These are phyloP conservation scores for Hypoxylon intermedium DNA, from an alignment of 495 filamentous ascomycete genomes.

Conservation along the genomic window DNA sequence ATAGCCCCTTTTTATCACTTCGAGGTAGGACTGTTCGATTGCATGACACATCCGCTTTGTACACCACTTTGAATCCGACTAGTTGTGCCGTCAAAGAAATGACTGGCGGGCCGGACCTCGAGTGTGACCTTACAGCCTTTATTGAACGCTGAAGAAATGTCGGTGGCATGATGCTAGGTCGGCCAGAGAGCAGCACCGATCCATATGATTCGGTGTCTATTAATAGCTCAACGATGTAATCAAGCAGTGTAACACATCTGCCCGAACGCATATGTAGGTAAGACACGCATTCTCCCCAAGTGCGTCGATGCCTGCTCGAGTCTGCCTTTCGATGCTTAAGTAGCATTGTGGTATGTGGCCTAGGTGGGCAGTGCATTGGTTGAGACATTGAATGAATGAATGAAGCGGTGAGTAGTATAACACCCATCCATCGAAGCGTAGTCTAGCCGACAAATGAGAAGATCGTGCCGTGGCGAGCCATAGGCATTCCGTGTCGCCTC, in stretches of 20 bases:
- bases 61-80: not conserved
- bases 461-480: not conserved
- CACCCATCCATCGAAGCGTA: slow-evolving; percentile 3
- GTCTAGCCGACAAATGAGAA: slow-evolving; percentile 7
- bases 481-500: slow-evolving; percentile 1
- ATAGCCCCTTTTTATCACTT: slow-evolving; percentile 2
- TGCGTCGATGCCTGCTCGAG: not conserved
- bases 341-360: slow-evolving; percentile 23
- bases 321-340: slow-evolving; percentile 13
- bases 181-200: slow-evolving; percentile 8
- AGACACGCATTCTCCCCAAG: slow-evolving; percentile 19
- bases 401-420: slow-evolving; percentile 32
- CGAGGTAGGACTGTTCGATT: not conserved
- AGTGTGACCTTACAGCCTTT: slow-evolving; percentile 32
- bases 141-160: slow-evolving; percentile 18
- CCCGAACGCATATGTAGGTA: slow-evolving; percentile 32
- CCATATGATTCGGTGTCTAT: slow-evolving; percentile 32
- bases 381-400: slow-evolving; percentile 9
- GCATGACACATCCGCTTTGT: not conserved
- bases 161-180: slow-evolving; percentile 18
- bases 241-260: slow-evolving; percentile 32
- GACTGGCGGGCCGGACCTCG: not conserved
- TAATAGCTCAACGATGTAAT: slow-evolving; percentile 34
- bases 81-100: not conserved
- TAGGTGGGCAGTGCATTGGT: slow-evolving; percentile 26